A percentile compares a stretch with the other conserved stretches of the same genome.
phyloP scores from a whole-genome alignment of 2,329 filamentous ascomycete genomes.

The Raffaelea ambrosiae region DNA sequence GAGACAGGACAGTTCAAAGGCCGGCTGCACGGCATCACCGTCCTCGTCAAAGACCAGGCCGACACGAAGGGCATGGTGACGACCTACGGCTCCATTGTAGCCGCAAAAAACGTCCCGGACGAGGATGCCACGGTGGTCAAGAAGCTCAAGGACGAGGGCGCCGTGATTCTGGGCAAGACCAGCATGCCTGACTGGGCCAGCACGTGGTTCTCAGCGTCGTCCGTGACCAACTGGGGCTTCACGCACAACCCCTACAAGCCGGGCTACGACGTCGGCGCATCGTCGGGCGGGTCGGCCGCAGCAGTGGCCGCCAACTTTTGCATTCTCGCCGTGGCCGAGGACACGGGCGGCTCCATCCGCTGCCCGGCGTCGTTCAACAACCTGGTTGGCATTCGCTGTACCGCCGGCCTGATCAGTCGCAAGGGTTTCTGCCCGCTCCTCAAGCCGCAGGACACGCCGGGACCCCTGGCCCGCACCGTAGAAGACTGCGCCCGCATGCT shows the following conservation, averaged over 20 bases:
- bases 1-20: constrained; percentile 11
- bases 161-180: constrained; percentile 16
- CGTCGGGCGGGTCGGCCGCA: constrained; percentile 13
- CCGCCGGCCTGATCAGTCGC: constrained; percentile 15
- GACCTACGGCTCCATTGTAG: constrained; percentile 12
- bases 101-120: constrained; percentile 10
- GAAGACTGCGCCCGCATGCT: constrained; percentile 20
- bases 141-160: constrained; percentile 13
- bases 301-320: constrained; percentile 15
- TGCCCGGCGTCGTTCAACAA: constrained; percentile 12
- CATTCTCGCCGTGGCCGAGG: constrained; percentile 13
- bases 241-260: constrained; percentile 16
- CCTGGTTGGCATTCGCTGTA: constrained; percentile 14
- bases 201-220: constrained; percentile 11
- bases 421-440: constrained; percentile 19
- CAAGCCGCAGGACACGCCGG: constrained; percentile 20
- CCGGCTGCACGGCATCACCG: constrained; percentile 14
- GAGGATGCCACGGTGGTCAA: constrained; percentile 13
- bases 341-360: constrained; percentile 16
- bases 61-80: constrained; percentile 15
- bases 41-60: constrained; percentile 15
- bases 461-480: constrained; percentile 21
- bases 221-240: constrained; percentile 11
- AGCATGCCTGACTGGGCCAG: constrained; percentile 15
- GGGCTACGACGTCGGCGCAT: constrained; percentile 13